phyloP scores from a whole-genome alignment of 768 basidiomycete species.

The Phylloporus sp. region DNA sequence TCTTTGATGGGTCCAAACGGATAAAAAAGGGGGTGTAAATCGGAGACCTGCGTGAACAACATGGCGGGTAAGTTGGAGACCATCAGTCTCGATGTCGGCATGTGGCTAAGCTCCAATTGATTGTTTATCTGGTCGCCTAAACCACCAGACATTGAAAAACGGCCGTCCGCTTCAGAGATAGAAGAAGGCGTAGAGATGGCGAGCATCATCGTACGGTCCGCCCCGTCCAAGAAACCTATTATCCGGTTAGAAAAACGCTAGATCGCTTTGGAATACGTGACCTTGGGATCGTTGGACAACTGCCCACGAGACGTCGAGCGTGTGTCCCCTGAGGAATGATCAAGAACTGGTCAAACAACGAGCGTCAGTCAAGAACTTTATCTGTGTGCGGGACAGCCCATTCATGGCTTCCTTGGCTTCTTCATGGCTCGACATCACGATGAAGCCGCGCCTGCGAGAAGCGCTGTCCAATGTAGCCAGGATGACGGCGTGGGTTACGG shows the following conservation, averaged over 20 bases:
- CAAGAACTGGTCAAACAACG: not conserved
- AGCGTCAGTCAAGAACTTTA: constrained; percentile 48
- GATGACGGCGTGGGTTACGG: constrained; percentile 71
- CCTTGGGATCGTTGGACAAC: constrained; percentile 85
- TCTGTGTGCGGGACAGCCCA: constrained; percentile 58
- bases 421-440: constrained; percentile 72
- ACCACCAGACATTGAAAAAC: constrained; percentile 21
- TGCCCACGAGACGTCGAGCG: constrained; percentile 81
- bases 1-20: constrained; percentile 68
- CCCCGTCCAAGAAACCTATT: constrained; percentile 74
- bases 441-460: constrained; percentile 76
- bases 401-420: constrained; percentile 70
- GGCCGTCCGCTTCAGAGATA: constrained; percentile 25
- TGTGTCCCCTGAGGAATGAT: constrained; percentile 50
- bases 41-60: constrained; percentile 60
- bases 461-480: constrained; percentile 81
- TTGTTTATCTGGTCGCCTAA: constrained; percentile 30
- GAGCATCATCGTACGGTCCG: constrained; percentile 65
- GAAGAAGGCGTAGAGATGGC: constrained; percentile 40
- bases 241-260: constrained; percentile 2
- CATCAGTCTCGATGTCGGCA: constrained; percentile 50
- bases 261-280: constrained; percentile 18
- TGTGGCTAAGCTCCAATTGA: constrained; percentile 30
- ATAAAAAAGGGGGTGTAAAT: constrained; percentile 67
- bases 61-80: constrained; percentile 62